These are phyloP conservation scores for Waltergamsia citrina DNA, from an alignment of 2,329 filamentous ascomycete species.

Conservation along the genomic window DNA sequence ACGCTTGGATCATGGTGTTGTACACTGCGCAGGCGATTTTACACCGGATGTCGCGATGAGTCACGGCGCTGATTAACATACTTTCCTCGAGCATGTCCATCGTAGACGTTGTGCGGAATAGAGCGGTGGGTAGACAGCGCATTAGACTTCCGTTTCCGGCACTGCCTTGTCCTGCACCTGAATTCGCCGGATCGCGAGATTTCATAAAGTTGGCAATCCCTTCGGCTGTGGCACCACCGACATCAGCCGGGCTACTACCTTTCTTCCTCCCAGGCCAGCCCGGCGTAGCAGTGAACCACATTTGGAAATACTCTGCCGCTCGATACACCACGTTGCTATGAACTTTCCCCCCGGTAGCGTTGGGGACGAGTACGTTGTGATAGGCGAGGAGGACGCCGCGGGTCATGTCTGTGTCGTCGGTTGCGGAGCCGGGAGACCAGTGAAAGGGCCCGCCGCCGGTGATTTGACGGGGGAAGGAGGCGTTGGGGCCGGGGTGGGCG, in stretches of 20 bases:
- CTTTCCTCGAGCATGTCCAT: conserved; percentile 19
- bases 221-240: conserved; percentile 25
- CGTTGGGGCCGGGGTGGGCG: conserved; percentile 23
- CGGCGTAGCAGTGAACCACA: conserved; percentile 26
- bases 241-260: conserved; percentile 23
- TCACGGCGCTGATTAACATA: conserved; percentile 25
- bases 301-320: conserved; percentile 27
- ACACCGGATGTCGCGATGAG: conserved; percentile 26
- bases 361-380: conserved; percentile 10
- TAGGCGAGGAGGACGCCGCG: conserved; percentile 35
- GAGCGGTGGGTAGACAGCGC: conserved; percentile 34
- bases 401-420: conserved; percentile 38
- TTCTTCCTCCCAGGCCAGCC: conserved; percentile 28
- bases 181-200: conserved; percentile 15
- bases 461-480: conserved; percentile 25
- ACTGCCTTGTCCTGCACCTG: conserved; percentile 25
- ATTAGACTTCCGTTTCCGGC: conserved; percentile 37
- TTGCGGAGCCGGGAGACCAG: conserved; percentile 33
- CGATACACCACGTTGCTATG: conserved; percentile 17
- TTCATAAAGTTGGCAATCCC: conserved; percentile 20
- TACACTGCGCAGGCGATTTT: conserved; percentile 27
- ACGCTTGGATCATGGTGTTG: conserved; percentile 21
- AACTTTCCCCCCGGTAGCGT: not conserved
- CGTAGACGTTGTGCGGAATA: conserved; percentile 23
- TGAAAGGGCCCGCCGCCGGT: conserved; percentile 31